Percentiles rank a stretch among this genome's conserved stretches.
Conservation (phyloP, 805 yeast genomes). For the Schwanniomyces pseudopolymorphus region DNA sequence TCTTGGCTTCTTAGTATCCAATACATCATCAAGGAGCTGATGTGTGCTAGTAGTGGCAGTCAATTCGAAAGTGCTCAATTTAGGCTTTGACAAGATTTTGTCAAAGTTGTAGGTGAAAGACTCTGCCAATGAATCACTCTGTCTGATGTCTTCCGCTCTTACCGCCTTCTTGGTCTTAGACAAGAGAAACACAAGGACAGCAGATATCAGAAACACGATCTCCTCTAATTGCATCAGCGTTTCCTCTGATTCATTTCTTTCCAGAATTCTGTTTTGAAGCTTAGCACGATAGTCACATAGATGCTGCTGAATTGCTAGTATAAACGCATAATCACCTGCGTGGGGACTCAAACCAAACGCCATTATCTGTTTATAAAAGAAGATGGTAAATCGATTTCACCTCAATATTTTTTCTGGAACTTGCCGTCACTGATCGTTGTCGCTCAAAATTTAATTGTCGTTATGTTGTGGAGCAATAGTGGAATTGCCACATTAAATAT, state of each 20-base stretch:
- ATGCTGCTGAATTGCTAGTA: conserved; percentile 23
- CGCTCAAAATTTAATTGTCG: neutral
- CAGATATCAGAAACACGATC: conserved; percentile 15
- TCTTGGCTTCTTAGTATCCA: neutral
- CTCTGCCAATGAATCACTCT: conserved; percentile 2
- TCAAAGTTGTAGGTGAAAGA: conserved; percentile 13
- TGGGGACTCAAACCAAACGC: conserved; percentile 5
- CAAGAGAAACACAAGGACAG: conserved; percentile 13
- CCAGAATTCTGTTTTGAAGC: conserved; percentile 2
- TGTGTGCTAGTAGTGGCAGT: conserved; percentile 14
- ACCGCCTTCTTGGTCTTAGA: conserved; percentile 14
- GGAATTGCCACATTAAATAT: neutral
- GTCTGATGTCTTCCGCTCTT: conserved; percentile 11
- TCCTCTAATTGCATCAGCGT: conserved; percentile 20
- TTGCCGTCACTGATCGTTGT: neutral
- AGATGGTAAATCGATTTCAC: neutral
- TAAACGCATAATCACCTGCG: conserved; percentile 24
- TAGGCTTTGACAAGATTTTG: conserved; percentile 19
- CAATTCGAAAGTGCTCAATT: conserved; percentile 8
- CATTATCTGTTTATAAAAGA: neutral
- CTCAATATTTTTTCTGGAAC: neutral
- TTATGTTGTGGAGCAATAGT: neutral
- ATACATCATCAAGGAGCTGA: conserved; percentile 12
- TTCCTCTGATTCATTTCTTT: conserved; percentile 14
- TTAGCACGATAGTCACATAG: conserved; percentile 13